Evolutionary conservation across 2,329 filamentous ascomycete genomes (phyloP).

Genomic region (Apiospora marii): DNA sequence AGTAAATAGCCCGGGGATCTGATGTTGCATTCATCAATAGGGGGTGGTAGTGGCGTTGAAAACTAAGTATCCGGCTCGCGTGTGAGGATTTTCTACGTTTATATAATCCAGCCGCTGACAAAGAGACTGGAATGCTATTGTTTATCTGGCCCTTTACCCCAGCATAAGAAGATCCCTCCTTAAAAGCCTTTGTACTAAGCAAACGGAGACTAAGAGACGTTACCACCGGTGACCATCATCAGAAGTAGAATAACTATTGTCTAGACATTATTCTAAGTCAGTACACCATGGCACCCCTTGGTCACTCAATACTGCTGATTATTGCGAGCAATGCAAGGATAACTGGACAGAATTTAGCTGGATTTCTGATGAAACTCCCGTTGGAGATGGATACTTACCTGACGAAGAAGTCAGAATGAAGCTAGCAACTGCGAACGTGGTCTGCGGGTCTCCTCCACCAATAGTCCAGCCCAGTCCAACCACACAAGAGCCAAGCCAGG

Average conservation of each 20-base stretch:
- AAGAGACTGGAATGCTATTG: not conserved
- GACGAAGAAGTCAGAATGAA: not conserved
- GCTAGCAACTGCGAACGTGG: not conserved
- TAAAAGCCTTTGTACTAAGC: not conserved
- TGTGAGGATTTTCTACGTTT: not conserved
- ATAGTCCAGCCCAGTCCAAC: not conserved
- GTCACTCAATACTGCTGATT: not conserved
- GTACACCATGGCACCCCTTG: not conserved
- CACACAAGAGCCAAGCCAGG: not conserved
- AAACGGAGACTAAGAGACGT: not conserved
- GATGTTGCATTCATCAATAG: not conserved
- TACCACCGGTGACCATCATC: not conserved
- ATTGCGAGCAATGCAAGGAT: not conserved
- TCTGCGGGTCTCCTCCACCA: not conserved
- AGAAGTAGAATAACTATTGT: too few relatives aligned
- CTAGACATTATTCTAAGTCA: too few relatives aligned
- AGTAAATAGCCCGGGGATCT: not conserved
- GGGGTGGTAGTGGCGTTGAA: not conserved
- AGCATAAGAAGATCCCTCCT: too few relatives aligned
- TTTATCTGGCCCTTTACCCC: too few relatives aligned
- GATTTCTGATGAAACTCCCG: not conserved
- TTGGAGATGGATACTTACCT: not conserved
- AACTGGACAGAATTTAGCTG: not conserved
- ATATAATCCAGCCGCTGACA: not conserved
- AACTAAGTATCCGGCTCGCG: not conserved